Percentiles rank a stretch among this genome's conserved stretches.
phyloP scores from a whole-genome alignment of 2,329 filamentous ascomycete genomes.

The Pseudogymnoascus pannorum region DNA sequence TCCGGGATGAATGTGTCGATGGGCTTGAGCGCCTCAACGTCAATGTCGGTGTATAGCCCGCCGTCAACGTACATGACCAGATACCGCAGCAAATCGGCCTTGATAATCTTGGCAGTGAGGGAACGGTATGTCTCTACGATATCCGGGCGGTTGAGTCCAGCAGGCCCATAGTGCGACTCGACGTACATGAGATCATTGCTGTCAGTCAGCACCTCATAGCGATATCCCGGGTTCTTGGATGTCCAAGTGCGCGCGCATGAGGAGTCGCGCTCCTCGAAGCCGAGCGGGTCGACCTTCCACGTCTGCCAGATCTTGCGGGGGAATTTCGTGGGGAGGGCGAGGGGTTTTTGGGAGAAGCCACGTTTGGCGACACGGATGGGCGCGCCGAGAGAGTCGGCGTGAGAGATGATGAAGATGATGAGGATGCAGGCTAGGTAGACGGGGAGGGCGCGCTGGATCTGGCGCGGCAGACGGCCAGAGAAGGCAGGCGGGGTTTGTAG shows the following conservation, averaged over 20 bases:
- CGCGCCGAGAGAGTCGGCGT: conserved; percentile 14
- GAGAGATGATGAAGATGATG: conserved; percentile 21
- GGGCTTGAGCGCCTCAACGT: conserved; percentile 48
- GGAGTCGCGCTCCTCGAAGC: conserved; percentile 58
- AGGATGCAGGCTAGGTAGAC: conserved; percentile 22
- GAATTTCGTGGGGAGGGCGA: conserved; percentile 33
- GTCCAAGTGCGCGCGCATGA: conserved; percentile 57
- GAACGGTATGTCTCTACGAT: conserved; percentile 55
- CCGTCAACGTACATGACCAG: conserved; percentile 62
- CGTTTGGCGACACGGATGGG: conserved; percentile 9
- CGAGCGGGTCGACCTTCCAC: conserved; percentile 63
- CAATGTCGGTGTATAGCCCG: conserved; percentile 51
- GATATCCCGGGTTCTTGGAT: conserved; percentile 55
- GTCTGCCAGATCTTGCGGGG: conserved; percentile 70
- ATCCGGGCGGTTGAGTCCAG: conserved; percentile 59
- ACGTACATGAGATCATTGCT: conserved; percentile 61
- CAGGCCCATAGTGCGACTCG: conserved; percentile 57
- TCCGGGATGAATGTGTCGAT: conserved; percentile 54
- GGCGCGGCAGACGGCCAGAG: conserved; percentile 13
- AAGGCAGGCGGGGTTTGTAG: neutral
- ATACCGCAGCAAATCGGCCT: conserved; percentile 59
- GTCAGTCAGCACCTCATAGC: conserved; percentile 47
- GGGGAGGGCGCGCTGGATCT: conserved; percentile 23
- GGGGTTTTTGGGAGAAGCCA: neutral
- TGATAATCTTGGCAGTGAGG: conserved; percentile 57